Conservation (phyloP, 2,329 filamentous ascomycete species). For the Eutypella sp. region DNA sequence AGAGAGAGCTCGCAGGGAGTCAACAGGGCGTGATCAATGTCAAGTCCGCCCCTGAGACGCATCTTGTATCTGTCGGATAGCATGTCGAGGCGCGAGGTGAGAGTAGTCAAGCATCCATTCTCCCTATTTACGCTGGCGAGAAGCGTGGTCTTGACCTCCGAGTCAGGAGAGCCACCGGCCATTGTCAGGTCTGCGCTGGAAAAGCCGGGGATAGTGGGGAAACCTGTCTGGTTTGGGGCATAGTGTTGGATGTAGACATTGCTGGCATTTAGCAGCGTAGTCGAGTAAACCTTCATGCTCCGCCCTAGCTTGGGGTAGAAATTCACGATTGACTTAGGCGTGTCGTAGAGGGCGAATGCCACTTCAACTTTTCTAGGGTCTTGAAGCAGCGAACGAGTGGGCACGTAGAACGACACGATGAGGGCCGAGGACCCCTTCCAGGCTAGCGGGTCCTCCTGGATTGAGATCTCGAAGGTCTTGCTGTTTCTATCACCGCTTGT, state of each 20-base stretch:
- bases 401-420: constrained; percentile 35
- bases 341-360: constrained; percentile 25
- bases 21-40: constrained; percentile 6
- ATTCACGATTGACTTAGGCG: constrained; percentile 13
- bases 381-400: constrained; percentile 29
- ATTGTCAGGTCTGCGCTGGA: neutral
- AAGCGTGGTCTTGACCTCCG: neutral
- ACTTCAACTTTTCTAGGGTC: constrained; percentile 27
- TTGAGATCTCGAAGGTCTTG: constrained; percentile 25
- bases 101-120: constrained; percentile 3
- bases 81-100: constrained; percentile 6
- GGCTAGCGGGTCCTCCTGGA: constrained; percentile 31
- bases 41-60: neutral
- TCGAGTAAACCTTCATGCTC: constrained; percentile 27
- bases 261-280: constrained; percentile 19
- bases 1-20: constrained; percentile 36
- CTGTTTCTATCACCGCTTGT: constrained; percentile 16
- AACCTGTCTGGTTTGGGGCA: constrained; percentile 5
- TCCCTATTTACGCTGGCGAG: neutral
- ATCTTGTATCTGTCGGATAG: neutral
- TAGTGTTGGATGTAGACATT: constrained; percentile 10
- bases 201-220: constrained; percentile 6
- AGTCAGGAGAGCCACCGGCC: neutral
- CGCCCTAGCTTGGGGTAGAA: constrained; percentile 24
- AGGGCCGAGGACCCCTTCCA: constrained; percentile 34